Conservation (phyloP, 768 basidiomycete genomes). For the Gelatoporia subvermispora region DNA sequence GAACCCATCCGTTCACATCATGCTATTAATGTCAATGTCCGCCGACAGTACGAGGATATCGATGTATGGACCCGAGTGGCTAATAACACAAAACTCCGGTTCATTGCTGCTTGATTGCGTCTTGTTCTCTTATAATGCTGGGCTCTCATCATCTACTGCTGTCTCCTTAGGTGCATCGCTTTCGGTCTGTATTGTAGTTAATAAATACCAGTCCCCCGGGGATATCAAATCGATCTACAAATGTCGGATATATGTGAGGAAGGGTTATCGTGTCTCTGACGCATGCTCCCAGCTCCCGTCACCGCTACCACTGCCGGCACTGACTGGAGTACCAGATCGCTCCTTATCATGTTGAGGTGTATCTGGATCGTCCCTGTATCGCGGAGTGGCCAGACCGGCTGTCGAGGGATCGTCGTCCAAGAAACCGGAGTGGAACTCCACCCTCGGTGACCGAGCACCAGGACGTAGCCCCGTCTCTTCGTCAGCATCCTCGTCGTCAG, state of each 20-base stretch:
- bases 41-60: conserved; percentile 76
- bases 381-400: conserved; percentile 20
- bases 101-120: conserved; percentile 31
- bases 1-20: not conserved
- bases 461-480: conserved; percentile 62
- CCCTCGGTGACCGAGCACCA: conserved; percentile 28
- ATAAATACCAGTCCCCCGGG: conserved; percentile 18
- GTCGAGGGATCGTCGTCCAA: conserved; percentile 63
- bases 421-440: conserved; percentile 75
- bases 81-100: conserved; percentile 75
- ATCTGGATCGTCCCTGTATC: conserved; percentile 54
- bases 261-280: conserved; percentile 30
- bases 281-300: conserved; percentile 77
- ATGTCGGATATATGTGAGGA: conserved; percentile 2
- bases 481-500: conserved; percentile 75
- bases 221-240: conserved; percentile 12
- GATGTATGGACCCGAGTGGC: conserved; percentile 81
- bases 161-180: conserved; percentile 2
- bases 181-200: conserved; percentile 20
- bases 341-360: conserved; percentile 7
- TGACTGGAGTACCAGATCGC: conserved; percentile 18
- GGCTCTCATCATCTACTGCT: not conserved
- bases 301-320: conserved; percentile 46
- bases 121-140: not conserved
- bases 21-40: conserved; percentile 10